Evolutionary conservation across 2,329 filamentous ascomycete species (phyloP).

Genomic region (Phialemonium atrogriseum): DNA sequence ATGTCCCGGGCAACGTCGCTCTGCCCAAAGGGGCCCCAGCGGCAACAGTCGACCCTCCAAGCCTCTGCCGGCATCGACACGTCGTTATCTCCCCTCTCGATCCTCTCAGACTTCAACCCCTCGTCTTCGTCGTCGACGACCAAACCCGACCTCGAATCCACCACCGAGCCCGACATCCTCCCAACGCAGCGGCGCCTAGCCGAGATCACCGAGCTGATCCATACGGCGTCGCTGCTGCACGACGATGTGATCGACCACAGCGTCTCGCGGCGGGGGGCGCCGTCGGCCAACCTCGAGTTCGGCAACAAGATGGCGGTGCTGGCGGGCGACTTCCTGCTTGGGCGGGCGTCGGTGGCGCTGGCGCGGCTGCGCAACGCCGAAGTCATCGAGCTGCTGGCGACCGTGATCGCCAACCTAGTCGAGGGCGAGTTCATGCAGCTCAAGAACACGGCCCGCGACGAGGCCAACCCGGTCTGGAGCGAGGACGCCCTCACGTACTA

Average conservation of each 20-base stretch:
- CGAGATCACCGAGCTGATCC: constrained; percentile 95
- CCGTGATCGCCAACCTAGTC: constrained; percentile 93
- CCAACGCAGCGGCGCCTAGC: constrained; percentile 89
- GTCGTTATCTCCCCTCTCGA: constrained; percentile 43
- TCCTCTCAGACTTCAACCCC: constrained; percentile 78
- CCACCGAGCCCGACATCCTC: constrained; percentile 59
- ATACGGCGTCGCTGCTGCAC: constrained; percentile 91
- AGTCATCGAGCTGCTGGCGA: constrained; percentile 88
- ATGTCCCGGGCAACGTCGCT: constrained; percentile 93
- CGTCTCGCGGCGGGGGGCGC: constrained; percentile 69
- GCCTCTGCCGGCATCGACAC: constrained; percentile 40
- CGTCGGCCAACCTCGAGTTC: constrained; percentile 89
- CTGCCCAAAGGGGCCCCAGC: constrained; percentile 49
- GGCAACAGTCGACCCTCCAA: constrained; percentile 31
- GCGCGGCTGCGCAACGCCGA: constrained; percentile 86
- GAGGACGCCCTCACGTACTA: constrained; percentile 91
- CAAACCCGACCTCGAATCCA: constrained; percentile 29
- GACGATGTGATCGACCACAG: constrained; percentile 98
- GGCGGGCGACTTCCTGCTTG: constrained; percentile 92
- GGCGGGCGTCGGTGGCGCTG: constrained; percentile 85
- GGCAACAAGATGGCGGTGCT: constrained; percentile 99
- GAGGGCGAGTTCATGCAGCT: constrained; percentile 99
- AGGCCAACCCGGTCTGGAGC: constrained; percentile 74
- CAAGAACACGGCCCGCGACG: constrained; percentile 88
- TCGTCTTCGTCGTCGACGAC: constrained; percentile 36